Percentiles rank a stretch among this genome's conserved stretches.
phyloP scores from a whole-genome alignment of 768 basidiomycete species.

The Chiua virens region DNA sequence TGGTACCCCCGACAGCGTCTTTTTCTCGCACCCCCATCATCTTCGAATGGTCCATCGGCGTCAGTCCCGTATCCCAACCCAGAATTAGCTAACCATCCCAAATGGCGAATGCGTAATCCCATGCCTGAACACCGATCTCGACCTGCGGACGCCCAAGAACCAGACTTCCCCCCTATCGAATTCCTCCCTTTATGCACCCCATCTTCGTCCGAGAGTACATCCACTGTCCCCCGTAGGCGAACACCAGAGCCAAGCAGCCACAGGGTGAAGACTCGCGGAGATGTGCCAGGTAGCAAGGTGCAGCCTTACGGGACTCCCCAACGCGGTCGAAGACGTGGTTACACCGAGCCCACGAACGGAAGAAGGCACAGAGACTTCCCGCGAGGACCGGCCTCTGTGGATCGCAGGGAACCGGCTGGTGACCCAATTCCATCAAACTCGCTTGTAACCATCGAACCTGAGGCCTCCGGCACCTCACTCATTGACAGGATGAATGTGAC shows the following conservation, averaged over 20 bases:
- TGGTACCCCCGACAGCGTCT: slow-evolving; percentile 1
- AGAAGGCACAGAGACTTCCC: slow-evolving; percentile 1
- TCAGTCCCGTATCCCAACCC: background rate
- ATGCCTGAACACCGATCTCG: background rate
- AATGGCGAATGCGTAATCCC: slow-evolving; percentile 14
- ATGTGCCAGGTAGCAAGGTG: background rate
- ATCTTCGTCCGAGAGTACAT: slow-evolving; percentile 8
- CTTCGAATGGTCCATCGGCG: background rate
- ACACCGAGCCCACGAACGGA: background rate
- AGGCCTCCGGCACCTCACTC: background rate
- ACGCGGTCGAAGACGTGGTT: slow-evolving; percentile 4
- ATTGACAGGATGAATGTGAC: background rate
- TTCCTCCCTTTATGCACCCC: slow-evolving; percentile 7
- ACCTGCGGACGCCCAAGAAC: background rate
- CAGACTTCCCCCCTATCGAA: slow-evolving; percentile 17
- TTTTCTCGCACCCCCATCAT: background rate
- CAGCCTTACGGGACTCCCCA: background rate
- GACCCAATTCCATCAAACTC: background rate
- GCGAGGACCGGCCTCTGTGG: background rate
- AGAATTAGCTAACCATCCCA: slow-evolving; percentile 13
- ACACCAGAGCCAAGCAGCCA: slow-evolving; percentile 9
- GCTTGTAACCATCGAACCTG: background rate
- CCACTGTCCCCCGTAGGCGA: background rate
- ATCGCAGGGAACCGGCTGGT: background rate
- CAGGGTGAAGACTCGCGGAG: background rate